These are phyloP conservation scores for Gregarina niphandrodes DNA, from an alignment of 169 alveolate species.

Conservation along the genomic window DNA sequence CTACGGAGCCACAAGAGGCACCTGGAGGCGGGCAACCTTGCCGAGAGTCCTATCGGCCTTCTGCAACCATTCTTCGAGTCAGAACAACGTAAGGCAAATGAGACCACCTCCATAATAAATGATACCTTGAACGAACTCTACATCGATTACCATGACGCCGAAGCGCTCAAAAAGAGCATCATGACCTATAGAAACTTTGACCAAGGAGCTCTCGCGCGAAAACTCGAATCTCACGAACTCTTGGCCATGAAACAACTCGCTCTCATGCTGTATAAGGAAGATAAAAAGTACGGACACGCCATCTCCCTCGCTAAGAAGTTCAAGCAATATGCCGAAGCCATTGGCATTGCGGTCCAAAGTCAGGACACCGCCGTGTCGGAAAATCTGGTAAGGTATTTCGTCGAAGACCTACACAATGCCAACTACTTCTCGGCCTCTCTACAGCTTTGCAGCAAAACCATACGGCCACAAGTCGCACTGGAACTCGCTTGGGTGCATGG, in stretches of 20 bases:
- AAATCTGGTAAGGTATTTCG: not conserved
- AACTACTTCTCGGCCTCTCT: not conserved
- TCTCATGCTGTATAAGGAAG: constrained; percentile 64
- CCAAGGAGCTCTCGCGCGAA: constrained; percentile 41
- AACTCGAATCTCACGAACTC: constrained; percentile 65
- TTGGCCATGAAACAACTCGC: constrained; percentile 81
- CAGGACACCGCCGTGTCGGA: not conserved
- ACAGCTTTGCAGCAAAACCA: not conserved
- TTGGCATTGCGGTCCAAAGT: not conserved
- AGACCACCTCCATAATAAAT: constrained; percentile 47
- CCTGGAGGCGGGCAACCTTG: constrained; percentile 7
- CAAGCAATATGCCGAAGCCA: not conserved
- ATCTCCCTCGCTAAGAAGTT: not conserved
- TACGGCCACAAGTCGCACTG: not conserved
- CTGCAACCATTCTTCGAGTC: not conserved
- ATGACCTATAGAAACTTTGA: constrained; percentile 66
- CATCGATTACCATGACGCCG: constrained; percentile 76
- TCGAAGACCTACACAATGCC: not conserved
- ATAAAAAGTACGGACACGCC: constrained; percentile 53
- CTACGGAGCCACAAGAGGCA: constrained; percentile 25
- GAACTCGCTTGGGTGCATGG: not conserved
- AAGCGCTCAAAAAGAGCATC: constrained; percentile 56
- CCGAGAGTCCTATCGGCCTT: not conserved
- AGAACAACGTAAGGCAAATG: not conserved
- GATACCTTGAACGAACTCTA: constrained; percentile 78